Conservation (phyloP, 2,329 filamentous ascomycete genomes). For the Penicillium verrucosum region DNA sequence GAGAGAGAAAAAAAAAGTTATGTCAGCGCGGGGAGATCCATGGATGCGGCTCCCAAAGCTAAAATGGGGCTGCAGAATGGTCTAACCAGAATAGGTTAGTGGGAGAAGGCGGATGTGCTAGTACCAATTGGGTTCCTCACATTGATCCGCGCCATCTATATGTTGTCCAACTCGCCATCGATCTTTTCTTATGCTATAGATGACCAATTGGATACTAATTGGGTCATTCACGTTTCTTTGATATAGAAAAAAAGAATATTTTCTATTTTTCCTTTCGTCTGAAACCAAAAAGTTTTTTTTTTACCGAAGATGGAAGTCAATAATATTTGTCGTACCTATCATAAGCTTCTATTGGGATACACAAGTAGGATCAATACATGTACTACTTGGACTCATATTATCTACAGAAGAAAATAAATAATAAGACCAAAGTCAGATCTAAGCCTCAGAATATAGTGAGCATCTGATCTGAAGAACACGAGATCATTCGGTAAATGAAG, state of each 20-base stretch:
- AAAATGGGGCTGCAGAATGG: slow-evolving; percentile 26
- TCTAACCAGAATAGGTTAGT: slow-evolving; percentile 23
- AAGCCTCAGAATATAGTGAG: not conserved
- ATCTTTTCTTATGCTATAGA: not conserved
- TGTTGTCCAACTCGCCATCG: slow-evolving; percentile 1
- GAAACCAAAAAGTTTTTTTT: not conserved
- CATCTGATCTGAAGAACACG: not conserved
- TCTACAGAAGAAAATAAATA: not conserved
- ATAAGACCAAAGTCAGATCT: not conserved
- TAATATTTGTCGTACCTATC: not conserved
- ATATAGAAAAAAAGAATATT: no score
- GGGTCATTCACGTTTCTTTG: not conserved
- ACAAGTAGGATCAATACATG: not conserved
- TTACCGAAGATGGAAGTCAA: not conserved
- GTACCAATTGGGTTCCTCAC: slow-evolving; percentile 16
- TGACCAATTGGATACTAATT: not conserved
- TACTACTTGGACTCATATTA: not conserved
- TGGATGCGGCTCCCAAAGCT: slow-evolving; percentile 39
- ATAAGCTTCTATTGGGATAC: not conserved
- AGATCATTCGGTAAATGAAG: not conserved
- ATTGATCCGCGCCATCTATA: slow-evolving; percentile 18
- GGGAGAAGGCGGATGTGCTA: slow-evolving; percentile 15
- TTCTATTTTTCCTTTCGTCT: no score
- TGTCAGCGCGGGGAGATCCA: slow-evolving; percentile 28
- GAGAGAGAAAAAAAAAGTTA: slow-evolving; percentile 19